These are phyloP conservation scores for Coemansia sp. DNA, from an alignment of 192 early-diverging fungal species.

Conservation along the genomic window DNA sequence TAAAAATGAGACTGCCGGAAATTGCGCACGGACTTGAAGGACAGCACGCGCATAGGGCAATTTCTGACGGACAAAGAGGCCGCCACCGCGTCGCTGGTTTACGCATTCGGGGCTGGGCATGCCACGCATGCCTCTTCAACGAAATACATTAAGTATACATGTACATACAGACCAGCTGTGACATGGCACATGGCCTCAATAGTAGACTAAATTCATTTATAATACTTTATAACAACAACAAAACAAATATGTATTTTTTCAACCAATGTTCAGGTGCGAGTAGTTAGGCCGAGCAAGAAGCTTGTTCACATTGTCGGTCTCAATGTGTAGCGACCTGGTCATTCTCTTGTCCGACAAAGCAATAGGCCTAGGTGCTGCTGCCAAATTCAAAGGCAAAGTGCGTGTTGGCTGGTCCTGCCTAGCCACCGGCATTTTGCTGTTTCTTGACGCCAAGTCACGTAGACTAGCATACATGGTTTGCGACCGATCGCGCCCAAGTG, in stretches of 20 bases:
- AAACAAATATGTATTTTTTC: background rate
- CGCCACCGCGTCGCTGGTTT: too few species aligned
- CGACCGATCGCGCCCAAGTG: background rate
- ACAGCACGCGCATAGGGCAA: too few species aligned
- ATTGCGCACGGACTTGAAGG: too few species aligned
- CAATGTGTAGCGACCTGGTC: slow-evolving; percentile 19
- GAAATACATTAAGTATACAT: background rate
- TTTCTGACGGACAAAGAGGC: too few species aligned
- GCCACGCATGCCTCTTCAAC: too few species aligned
- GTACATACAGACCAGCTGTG: background rate
- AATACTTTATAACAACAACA: too few species aligned
- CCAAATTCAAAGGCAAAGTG: slow-evolving; percentile 16
- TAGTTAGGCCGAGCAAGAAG: slow-evolving; percentile 28
- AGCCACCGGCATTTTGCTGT: slow-evolving; percentile 20
- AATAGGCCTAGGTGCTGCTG: background rate
- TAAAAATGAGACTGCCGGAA: too few species aligned
- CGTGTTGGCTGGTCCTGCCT: slow-evolving; percentile 1
- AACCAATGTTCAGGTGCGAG: slow-evolving; percentile 9
- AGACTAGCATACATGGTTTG: slow-evolving; percentile 16
- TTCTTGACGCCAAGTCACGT: slow-evolving; percentile 38
- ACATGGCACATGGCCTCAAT: too few species aligned
- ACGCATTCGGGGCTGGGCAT: too few species aligned
- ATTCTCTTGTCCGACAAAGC: slow-evolving; percentile 1
- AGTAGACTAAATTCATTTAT: too few species aligned
- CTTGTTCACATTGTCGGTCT: slow-evolving; percentile 5